Base-by-base conservation (phyloP, 176 grass and related monocot genomes). In the Aegilops speltoides region DNA sequence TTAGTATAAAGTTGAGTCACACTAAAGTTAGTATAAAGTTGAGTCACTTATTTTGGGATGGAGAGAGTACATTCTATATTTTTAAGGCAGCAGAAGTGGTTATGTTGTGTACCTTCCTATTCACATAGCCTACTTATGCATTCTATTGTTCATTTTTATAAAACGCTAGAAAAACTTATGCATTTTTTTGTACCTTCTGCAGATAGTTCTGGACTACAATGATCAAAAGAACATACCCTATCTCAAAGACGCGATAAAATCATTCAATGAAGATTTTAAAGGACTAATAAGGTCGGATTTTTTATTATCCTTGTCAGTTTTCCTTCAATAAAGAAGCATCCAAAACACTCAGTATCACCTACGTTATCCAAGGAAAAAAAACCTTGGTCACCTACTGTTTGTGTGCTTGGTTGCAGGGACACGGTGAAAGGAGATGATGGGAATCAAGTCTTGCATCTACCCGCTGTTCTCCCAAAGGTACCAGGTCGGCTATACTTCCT, bases 121-220 rank as follows among this genome's bases (percentile, higher is more conserved):
- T 76, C 31, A 52, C 43, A 8, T 5, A 70, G 9, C 43, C 1
- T 17, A 17, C 48, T 61, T 77, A 22, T 80, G 29, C 77, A 38
- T 81, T 83, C 3, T 36, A 52, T 6, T 16, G 5, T 52, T 52
- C 48, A 52, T 52, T 17, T 52, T 50, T 17, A 17, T 52, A 6
- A 2, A 52, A 52, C 15, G 1, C 17, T 17, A 52, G 14, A 52
- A 52, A 52, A 52, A n/a, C 60, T 48, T 81, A 16, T 77, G 29
- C 77, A 48, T 81, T 83, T 2, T 2, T 36, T 68, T 69, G 19
- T 17, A n/a, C 28, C 24, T 45, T 70, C 79, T 78, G 78, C 86
- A 98, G 95, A 84, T 98, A 81, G 68, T 95, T 89, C 54, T 95
- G 8, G 95, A 98, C 83, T 98, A 95, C 85, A 87, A 98, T 81